Evolutionary conservation across 371 early-diverging fungal species (phyloP).

Genomic region (Rhizopus stolonifer): DNA sequence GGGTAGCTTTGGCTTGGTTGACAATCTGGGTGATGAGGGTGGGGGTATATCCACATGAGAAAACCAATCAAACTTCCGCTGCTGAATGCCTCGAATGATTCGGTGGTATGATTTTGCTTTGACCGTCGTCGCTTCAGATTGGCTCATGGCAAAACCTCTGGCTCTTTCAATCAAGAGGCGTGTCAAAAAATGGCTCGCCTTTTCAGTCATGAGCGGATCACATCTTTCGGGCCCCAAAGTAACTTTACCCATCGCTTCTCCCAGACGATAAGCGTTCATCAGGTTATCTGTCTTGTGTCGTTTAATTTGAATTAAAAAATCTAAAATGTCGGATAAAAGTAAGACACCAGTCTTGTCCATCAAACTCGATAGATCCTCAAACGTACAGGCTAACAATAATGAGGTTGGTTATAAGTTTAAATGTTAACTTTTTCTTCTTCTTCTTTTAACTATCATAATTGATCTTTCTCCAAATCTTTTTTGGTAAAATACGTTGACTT

Average conservation of each 20-base stretch:
- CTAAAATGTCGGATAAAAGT: constrained; percentile 39
- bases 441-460: constrained; percentile 54
- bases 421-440: too few relatives aligned
- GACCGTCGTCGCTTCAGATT: constrained; percentile 36
- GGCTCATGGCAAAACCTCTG: constrained; percentile 26
- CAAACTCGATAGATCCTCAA: too few relatives aligned
- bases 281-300: constrained; percentile 39
- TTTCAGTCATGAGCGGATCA: constrained; percentile 42
- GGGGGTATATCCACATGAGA: neutral
- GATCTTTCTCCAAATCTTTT: constrained; percentile 43
- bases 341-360: constrained; percentile 21
- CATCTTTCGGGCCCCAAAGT: constrained; percentile 45
- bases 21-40: too few relatives aligned
- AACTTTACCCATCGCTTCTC: constrained; percentile 50
- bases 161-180: constrained; percentile 49
- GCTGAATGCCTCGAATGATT: constrained; percentile 28
- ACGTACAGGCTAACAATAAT: too few relatives aligned
- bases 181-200: constrained; percentile 44
- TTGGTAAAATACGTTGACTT: constrained; percentile 42
- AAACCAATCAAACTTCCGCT: constrained; percentile 26
- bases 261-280: constrained; percentile 43
- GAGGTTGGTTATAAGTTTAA: too few relatives aligned
- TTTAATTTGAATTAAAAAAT: constrained; percentile 43
- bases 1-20: too few relatives aligned
- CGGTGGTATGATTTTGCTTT: constrained; percentile 45